Percentiles rank a stretch among this genome's conserved stretches.
phyloP scores from a whole-genome alignment of 2,329 filamentous ascomycete species.

The Hymenoscyphus fructigenus region DNA sequence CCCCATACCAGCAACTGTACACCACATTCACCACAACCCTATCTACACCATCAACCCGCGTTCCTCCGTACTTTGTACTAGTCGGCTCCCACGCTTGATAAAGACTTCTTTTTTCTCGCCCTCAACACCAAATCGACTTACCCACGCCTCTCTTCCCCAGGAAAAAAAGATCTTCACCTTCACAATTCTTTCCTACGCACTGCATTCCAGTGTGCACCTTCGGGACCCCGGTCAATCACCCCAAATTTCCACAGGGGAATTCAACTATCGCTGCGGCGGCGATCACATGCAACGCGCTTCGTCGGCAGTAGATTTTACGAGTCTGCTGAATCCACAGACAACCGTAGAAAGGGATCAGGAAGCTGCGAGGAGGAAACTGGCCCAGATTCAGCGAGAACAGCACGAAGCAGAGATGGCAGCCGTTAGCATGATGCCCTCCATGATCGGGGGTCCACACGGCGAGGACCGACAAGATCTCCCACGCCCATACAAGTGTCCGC shows the following conservation, averaged over 20 bases:
- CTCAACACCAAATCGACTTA: not conserved
- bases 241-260: slow-evolving; percentile 7
- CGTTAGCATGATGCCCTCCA: slow-evolving; percentile 40
- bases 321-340: slow-evolving; percentile 67
- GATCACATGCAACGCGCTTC: slow-evolving; percentile 74
- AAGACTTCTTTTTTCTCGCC: slow-evolving; percentile 3
- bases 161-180: not conserved
- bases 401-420: slow-evolving; percentile 50
- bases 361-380: slow-evolving; percentile 33
- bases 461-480: slow-evolving; percentile 67
- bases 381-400: slow-evolving; percentile 35
- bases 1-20: not conserved
- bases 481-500: slow-evolving; percentile 94
- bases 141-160: not conserved
- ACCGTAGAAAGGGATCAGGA: slow-evolving; percentile 36
- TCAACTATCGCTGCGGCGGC: slow-evolving; percentile 41
- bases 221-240: slow-evolving; percentile 3
- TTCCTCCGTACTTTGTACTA: not conserved
- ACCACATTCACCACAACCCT: not conserved
- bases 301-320: slow-evolving; percentile 73
- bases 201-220: not conserved
- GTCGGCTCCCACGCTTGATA: not conserved
- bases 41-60: not conserved
- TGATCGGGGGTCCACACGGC: slow-evolving; percentile 36
- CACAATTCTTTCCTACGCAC: slow-evolving; percentile 1